phyloP scores from a whole-genome alignment of 495 filamentous ascomycete genomes.

The Neurospora intermedia region DNA sequence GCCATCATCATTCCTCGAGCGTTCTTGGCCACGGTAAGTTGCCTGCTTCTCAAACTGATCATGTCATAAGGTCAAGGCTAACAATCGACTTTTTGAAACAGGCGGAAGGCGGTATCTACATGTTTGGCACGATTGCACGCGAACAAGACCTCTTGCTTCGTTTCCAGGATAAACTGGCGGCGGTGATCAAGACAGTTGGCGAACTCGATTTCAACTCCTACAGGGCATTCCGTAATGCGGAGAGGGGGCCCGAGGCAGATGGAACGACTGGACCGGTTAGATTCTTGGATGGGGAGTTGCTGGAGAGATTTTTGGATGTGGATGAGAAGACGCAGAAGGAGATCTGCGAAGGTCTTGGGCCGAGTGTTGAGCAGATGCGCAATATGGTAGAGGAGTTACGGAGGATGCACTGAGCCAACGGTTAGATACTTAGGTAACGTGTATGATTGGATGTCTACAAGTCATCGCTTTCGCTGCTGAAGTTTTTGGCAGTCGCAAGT shows the following conservation, averaged over 20 bases:
- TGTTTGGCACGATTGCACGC: conserved; percentile 65
- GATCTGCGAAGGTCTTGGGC: conserved; percentile 51
- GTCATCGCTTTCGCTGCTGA: background rate
- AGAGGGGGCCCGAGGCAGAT: conserved; percentile 46
- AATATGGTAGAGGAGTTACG: conserved; percentile 62
- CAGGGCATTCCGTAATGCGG: conserved; percentile 63
- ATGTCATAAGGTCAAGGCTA: conserved; percentile 9
- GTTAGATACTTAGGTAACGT: background rate
- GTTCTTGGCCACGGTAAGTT: conserved; percentile 77
- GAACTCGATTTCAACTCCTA: conserved; percentile 64
- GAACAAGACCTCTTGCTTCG: conserved; percentile 73
- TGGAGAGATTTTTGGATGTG: conserved; percentile 74
- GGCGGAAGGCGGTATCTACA: conserved; percentile 86
- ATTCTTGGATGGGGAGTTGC: conserved; percentile 86
- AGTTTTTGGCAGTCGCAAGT: background rate
- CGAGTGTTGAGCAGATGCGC: conserved; percentile 60
- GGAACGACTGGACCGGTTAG: conserved; percentile 52
- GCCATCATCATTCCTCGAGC: conserved; percentile 69
- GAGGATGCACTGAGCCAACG: conserved; percentile 47
- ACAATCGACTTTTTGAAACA: conserved; percentile 24
- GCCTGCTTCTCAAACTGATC: background rate
- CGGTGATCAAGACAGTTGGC: conserved; percentile 55
- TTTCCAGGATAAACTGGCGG: conserved; percentile 58
- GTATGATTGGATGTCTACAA: background rate
- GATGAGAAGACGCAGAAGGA: conserved; percentile 51